phyloP scores from a whole-genome alignment of 345 rosid species.

The Hevea brasiliensis region DNA sequence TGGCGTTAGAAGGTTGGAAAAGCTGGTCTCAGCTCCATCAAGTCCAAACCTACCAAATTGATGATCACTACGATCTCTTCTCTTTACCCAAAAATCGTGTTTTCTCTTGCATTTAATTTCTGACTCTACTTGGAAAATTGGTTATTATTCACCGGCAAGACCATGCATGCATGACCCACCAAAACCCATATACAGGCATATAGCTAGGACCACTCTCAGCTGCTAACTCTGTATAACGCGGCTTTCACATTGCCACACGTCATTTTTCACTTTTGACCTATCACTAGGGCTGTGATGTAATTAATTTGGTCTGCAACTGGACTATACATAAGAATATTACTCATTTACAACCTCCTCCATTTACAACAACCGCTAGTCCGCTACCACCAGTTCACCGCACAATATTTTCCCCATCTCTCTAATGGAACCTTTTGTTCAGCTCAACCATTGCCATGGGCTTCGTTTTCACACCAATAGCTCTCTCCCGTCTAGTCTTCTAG shows the following conservation, averaged over 20 bases:
- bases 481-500: neutral
- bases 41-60: neutral
- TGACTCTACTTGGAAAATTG: neutral
- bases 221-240: neutral
- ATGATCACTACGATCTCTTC: neutral
- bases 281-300: neutral
- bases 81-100: neutral
- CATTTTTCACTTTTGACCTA: neutral
- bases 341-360: neutral
- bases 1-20: too few relatives aligned
- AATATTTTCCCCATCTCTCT: neutral
- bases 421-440: constrained; percentile 13
- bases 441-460: constrained; percentile 7
- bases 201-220: neutral
- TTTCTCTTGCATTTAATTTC: neutral
- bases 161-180: neutral
- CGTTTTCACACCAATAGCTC: neutral
- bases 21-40: neutral
- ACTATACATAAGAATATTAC: too few relatives aligned
- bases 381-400: neutral
- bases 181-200: neutral
- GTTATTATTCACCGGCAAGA: neutral
- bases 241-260: neutral
- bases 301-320: neutral
- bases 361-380: neutral